A percentile compares a stretch with the other conserved stretches of the same genome.
Conservation (phyloP, 352 stramenopile species). For the Phytophthora meadii region DNA sequence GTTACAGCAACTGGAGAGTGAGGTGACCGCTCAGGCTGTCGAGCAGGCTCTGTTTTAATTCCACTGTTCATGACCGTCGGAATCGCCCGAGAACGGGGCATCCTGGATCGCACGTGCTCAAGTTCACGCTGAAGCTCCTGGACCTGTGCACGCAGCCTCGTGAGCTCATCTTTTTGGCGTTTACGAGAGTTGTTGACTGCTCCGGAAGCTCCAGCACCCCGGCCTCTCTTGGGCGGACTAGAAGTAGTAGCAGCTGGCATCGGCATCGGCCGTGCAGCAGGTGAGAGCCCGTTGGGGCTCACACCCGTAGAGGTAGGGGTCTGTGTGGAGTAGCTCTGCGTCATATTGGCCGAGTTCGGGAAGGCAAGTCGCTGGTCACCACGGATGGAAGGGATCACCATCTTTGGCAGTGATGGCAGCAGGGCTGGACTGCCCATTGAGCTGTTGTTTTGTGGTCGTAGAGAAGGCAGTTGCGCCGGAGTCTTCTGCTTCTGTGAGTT, state of each 20-base stretch:
- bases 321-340: conserved; percentile 4
- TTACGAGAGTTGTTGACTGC: conserved; percentile 60
- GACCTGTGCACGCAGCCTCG: conserved; percentile 54
- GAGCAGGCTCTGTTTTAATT: conserved; percentile 11
- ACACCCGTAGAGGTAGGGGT: conserved; percentile 18
- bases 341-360: conserved; percentile 11
- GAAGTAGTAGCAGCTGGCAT: conserved; percentile 2
- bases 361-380: conserved; percentile 31
- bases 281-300: conserved; percentile 22
- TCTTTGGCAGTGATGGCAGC: conserved; percentile 47
- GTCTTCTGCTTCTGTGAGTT: conserved; percentile 21
- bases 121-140: conserved; percentile 65
- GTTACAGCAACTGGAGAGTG: conserved; percentile 27
- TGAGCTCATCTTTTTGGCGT: conserved; percentile 65
- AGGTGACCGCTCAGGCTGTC: conserved; percentile 4
- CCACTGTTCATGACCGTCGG: conserved; percentile 2
- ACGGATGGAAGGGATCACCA: conserved; percentile 37
- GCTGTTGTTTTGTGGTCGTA: conserved; percentile 26
- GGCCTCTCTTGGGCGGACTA: conserved; percentile 27
- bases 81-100: conserved; percentile 24
- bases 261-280: conserved; percentile 9
- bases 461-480: conserved; percentile 22
- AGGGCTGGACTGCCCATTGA: conserved; percentile 12
- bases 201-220: conserved; percentile 3
- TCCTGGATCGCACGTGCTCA: conserved; percentile 38